Evolutionary conservation across 2,329 filamentous ascomycete species (phyloP).

Genomic region (Bipolaris sorokiniana): DNA sequence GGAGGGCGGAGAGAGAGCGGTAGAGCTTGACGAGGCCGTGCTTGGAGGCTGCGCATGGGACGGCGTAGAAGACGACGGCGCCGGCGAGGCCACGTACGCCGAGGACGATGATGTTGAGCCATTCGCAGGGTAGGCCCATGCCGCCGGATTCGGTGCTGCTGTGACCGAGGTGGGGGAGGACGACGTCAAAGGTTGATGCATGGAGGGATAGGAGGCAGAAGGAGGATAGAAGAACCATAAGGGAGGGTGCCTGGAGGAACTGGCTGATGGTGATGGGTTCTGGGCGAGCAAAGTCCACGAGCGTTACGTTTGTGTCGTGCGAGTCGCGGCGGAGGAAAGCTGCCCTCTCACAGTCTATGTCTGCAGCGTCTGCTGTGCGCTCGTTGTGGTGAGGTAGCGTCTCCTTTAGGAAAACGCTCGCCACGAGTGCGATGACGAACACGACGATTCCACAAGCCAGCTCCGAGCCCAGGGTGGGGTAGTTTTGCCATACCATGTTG

Average conservation of each 20-base stretch:
- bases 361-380: constrained; percentile 24
- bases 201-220: constrained; percentile 63
- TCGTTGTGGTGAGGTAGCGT: constrained; percentile 39
- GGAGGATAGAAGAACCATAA: constrained; percentile 55
- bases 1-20: constrained; percentile 49
- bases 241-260: constrained; percentile 55
- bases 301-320: constrained; percentile 44
- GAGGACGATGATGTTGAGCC: constrained; percentile 52
- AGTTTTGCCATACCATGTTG: constrained; percentile 52
- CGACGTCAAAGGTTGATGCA: constrained; percentile 59
- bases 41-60: constrained; percentile 48
- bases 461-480: constrained; percentile 53
- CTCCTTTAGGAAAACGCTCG: constrained; percentile 52
- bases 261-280: constrained; percentile 54
- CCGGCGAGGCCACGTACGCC: constrained; percentile 52
- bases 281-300: constrained; percentile 46
- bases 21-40: constrained; percentile 54
- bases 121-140: constrained; percentile 55
- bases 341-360: constrained; percentile 54
- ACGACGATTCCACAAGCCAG: constrained; percentile 53
- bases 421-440: constrained; percentile 50
- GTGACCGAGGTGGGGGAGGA: constrained; percentile 57
- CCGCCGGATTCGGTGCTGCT: constrained; percentile 53
- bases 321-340: constrained; percentile 53
- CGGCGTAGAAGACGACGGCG: constrained; percentile 45